Conservation (phyloP, 2,329 filamentous ascomycete genomes). For the Zymoseptoria pseudotritici region DNA sequence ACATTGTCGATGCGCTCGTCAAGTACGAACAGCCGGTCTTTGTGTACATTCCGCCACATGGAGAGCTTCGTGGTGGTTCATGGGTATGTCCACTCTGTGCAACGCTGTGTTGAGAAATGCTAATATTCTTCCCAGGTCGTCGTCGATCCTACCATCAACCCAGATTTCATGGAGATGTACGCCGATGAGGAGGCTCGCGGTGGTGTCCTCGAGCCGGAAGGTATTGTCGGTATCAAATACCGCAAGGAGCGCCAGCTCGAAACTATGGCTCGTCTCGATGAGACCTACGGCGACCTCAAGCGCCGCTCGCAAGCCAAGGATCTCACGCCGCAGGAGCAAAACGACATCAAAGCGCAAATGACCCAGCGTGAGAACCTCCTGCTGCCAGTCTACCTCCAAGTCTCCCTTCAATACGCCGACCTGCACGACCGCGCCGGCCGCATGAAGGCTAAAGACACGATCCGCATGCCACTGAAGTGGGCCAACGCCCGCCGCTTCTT, state of each 20-base stretch:
- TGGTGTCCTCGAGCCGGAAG: conserved; percentile 95
- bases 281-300: conserved; percentile 74
- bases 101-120: conserved; percentile 11
- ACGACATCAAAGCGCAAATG: conserved; percentile 77
- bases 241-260: conserved; percentile 94
- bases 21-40: conserved; percentile 99
- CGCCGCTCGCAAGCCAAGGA: conserved; percentile 63
- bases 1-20: conserved; percentile 96
- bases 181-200: conserved; percentile 90
- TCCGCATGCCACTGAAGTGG: conserved; percentile 79
- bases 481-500: conserved; percentile 89
- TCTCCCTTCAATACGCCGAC: conserved; percentile 94
- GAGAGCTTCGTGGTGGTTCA: conserved; percentile 95
- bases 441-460: conserved; percentile 96
- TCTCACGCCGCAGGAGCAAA: conserved; percentile 65
- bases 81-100: conserved; percentile 54
- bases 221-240: conserved; percentile 98
- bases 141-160: conserved; percentile 96
- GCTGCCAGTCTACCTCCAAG: conserved; percentile 87
- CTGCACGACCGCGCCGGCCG: conserved; percentile 93
- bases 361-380: conserved; percentile 77
- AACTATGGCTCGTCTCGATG: conserved; percentile 91
- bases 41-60: conserved; percentile 94
- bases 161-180: conserved; percentile 98
- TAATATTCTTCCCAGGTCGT: conserved; percentile 57